phyloP scores from a whole-genome alignment of 1,284 basidiomycete genomes.

The Mycena sp. region DNA sequence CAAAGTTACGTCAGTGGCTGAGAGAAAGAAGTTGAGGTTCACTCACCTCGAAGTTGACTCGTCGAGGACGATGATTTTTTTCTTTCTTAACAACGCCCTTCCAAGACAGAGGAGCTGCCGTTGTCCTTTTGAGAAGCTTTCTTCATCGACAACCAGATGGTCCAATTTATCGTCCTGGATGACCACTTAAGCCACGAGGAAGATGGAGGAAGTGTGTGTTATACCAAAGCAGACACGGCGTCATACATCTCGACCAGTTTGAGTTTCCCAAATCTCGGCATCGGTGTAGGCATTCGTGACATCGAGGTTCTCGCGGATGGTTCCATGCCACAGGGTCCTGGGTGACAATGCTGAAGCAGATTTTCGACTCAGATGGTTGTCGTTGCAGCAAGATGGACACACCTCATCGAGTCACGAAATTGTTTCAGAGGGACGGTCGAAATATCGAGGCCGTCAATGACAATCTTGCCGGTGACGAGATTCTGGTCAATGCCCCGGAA shows the following conservation, averaged over 20 bases:
- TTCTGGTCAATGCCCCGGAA: slow-evolving; percentile 12
- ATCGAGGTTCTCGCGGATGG: slow-evolving; percentile 7
- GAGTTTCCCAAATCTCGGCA: slow-evolving; percentile 3
- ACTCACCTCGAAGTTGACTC: neutral
- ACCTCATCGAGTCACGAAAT: slow-evolving; percentile 4
- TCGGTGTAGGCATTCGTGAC: neutral
- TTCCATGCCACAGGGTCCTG: slow-evolving; percentile 13
- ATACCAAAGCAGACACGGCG: slow-evolving; percentile 10
- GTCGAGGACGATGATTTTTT: too few relatives aligned
- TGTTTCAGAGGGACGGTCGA: neutral
- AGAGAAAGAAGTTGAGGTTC: neutral
- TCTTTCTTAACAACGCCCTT: slow-evolving; percentile 4
- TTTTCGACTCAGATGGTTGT: neutral
- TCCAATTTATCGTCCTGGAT: slow-evolving; percentile 10
- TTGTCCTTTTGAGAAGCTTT: slow-evolving; percentile 16
- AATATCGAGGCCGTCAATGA: slow-evolving; percentile 2
- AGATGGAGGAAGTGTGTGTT: neutral
- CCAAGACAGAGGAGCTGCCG: slow-evolving; percentile 14
- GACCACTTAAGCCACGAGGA: neutral
- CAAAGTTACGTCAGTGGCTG: neutral
- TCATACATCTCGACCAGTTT: slow-evolving; percentile 17
- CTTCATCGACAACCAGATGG: slow-evolving; percentile 12
- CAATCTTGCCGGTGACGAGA: slow-evolving; percentile 2
- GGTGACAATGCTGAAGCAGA: too few relatives aligned
- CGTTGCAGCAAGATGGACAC: neutral